Percentiles rank a stretch among this genome's conserved stretches.
phyloP scores from a whole-genome alignment of 2,329 filamentous ascomycete species.

The Aspergillus costaricaensis region DNA sequence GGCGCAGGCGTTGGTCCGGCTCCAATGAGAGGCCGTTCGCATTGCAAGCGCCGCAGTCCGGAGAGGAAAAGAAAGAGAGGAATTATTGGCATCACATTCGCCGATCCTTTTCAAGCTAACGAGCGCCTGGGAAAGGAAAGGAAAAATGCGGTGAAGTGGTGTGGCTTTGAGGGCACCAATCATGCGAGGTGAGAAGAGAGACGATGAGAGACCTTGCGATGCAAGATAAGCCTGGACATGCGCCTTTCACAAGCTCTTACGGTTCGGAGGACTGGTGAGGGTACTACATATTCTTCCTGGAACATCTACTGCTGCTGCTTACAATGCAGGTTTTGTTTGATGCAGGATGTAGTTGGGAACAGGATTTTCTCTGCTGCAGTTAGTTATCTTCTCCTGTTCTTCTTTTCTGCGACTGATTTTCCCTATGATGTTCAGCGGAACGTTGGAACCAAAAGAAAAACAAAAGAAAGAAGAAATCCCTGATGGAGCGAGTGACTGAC shows the following conservation, averaged over 20 bases:
- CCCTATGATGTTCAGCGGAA: too few relatives aligned
- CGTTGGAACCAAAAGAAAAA: constrained; percentile 2
- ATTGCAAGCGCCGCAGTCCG: not conserved
- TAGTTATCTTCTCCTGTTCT: not conserved
- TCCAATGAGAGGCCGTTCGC: constrained; percentile 3
- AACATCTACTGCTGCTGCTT: too few relatives aligned
- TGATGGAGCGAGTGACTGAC: not conserved
- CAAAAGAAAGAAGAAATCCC: not conserved
- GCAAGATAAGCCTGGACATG: not conserved
- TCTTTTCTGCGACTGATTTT: not conserved
- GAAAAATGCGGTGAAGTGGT: constrained; percentile 21
- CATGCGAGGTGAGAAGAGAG: not conserved
- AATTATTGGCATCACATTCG: constrained; percentile 5
- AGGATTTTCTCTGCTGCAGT: not conserved
- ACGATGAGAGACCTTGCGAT: not conserved
- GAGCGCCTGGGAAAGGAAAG: not conserved
- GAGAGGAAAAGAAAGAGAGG: not conserved
- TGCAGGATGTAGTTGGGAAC: too few relatives aligned
- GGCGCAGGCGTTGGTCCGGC: not conserved
- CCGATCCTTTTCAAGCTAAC: constrained; percentile 5
- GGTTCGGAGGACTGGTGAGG: too few relatives aligned
- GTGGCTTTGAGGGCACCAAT: constrained; percentile 16
- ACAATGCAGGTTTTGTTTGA: too few relatives aligned
- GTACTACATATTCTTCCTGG: too few relatives aligned
- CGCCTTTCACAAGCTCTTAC: too few relatives aligned